Evolutionary conservation across 1,284 basidiomycete species (phyloP).

Genomic region (Malassezia pachydermatis): DNA sequence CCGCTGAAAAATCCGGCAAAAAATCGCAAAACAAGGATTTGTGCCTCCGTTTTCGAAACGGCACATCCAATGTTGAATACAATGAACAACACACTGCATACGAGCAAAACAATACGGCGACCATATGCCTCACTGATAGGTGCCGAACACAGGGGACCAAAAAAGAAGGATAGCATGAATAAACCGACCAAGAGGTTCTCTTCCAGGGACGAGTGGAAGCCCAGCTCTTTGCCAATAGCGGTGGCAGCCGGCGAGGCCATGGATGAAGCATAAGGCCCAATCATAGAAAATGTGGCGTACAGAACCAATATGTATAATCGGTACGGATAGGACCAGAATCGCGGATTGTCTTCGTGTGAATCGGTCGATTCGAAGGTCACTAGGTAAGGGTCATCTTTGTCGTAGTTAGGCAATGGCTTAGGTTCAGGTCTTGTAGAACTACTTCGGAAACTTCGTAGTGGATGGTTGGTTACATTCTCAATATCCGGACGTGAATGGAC

Average conservation of each 20-base stretch:
- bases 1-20: slow-evolving; percentile 41
- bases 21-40: slow-evolving; percentile 28
- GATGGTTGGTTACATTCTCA: background rate
- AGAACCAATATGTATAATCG: slow-evolving; percentile 57
- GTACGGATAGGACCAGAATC: slow-evolving; percentile 56
- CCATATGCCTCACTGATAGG: slow-evolving; percentile 57
- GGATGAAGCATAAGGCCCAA: slow-evolving; percentile 33
- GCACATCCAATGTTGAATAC: slow-evolving; percentile 39
- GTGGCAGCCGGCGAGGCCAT: slow-evolving; percentile 41
- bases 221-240: slow-evolving; percentile 24
- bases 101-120: slow-evolving; percentile 29
- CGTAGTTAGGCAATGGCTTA: background rate
- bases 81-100: slow-evolving; percentile 34
- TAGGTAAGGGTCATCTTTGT: slow-evolving; percentile 17
- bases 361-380: slow-evolving; percentile 60
- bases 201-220: slow-evolving; percentile 18
- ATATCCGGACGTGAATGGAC: background rate
- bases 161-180: slow-evolving; percentile 33
- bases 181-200: slow-evolving; percentile 30
- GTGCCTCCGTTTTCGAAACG: slow-evolving; percentile 20
- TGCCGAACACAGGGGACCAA: slow-evolving; percentile 31
- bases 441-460: background rate
- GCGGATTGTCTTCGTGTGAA: slow-evolving; percentile 57
- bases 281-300: slow-evolving; percentile 33
- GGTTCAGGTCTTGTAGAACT: slow-evolving; percentile 4